A percentile compares a stretch with the other conserved stretches of the same genome.
Evolutionary conservation across 352 stramenopile species (phyloP).

Genomic region (Poterioochromonas sp.): DNA sequence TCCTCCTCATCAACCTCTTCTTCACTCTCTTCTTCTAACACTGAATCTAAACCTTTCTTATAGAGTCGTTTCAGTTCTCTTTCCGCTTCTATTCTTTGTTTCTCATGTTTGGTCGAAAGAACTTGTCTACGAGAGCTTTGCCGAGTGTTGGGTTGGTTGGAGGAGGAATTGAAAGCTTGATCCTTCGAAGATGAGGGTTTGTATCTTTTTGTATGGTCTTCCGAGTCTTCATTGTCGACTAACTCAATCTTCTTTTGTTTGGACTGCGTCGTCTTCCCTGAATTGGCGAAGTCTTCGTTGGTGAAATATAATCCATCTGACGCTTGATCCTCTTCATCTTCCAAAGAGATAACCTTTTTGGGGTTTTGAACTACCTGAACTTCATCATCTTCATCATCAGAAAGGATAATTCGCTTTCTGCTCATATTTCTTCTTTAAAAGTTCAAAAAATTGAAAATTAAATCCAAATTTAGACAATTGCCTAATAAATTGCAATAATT

Average conservation of each 20-base stretch:
- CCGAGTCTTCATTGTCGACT: neutral
- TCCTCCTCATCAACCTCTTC: neutral
- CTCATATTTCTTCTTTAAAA: neutral
- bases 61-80: neutral
- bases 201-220: neutral
- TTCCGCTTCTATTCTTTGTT: neutral
- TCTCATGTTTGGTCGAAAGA: neutral
- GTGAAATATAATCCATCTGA: neutral
- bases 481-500: too few relatives aligned
- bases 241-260: neutral
- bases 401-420: neutral
- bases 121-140: neutral
- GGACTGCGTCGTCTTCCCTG: neutral
- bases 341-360: neutral
- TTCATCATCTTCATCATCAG: slow-evolving; percentile 1
- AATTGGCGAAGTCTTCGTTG: neutral
- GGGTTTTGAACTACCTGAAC: neutral
- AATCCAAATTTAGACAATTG: too few relatives aligned
- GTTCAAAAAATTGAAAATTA: too few relatives aligned
- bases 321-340: neutral
- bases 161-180: neutral
- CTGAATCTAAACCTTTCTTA: neutral
- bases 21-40: neutral
- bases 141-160: too few relatives aligned
- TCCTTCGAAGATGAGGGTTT: too few relatives aligned